Evolutionary conservation across 441 rosid genomes (phyloP).

Genomic region (Corymbia calophylla): DNA sequence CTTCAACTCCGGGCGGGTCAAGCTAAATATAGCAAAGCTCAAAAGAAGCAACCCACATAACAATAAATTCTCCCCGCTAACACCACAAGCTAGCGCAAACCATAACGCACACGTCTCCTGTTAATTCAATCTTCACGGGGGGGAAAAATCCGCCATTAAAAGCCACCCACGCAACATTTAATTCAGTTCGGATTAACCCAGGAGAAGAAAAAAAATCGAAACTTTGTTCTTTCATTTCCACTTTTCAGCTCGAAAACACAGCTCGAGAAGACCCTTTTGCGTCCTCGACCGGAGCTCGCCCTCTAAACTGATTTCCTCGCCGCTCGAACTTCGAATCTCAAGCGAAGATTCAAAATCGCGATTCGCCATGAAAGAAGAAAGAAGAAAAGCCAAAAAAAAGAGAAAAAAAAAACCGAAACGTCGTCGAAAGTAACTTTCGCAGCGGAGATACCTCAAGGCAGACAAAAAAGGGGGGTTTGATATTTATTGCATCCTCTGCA

Average conservation of each 20-base stretch:
- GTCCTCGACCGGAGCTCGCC: neutral
- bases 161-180: neutral
- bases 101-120: neutral
- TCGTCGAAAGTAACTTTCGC: neutral
- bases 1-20: neutral
- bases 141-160: neutral
- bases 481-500: neutral
- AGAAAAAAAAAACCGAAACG: neutral
- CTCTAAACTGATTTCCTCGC: neutral
- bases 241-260: neutral
- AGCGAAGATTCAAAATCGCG: slow-evolving; percentile 26
- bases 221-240: neutral
- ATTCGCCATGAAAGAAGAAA: neutral
- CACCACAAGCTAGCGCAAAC: neutral
- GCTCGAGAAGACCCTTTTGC: neutral
- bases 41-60: neutral
- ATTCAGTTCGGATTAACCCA: neutral
- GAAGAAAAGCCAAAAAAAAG: too few species aligned
- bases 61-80: neutral
- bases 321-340: slow-evolving; percentile 21
- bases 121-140: neutral
- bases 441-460: slow-evolving; percentile 12
- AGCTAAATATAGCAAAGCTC: neutral
- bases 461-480: neutral
- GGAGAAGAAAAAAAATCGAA: neutral